Evolutionary conservation across 306 rosid genomes (phyloP).

Genomic region (Crataegus laevigata): DNA sequence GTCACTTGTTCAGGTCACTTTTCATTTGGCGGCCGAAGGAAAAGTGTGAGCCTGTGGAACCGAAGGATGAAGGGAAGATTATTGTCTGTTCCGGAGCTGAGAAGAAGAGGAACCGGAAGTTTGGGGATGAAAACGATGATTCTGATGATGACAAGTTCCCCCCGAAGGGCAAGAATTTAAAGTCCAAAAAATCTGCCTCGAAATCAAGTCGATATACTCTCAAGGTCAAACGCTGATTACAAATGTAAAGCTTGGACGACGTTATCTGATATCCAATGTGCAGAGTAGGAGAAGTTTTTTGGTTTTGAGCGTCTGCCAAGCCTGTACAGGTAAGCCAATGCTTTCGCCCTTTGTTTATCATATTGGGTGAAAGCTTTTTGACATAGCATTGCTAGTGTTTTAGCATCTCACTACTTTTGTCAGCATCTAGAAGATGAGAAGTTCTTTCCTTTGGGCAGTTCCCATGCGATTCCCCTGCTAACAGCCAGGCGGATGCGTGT

Average conservation of each 20-base stretch:
- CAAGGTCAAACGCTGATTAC: constrained; percentile 25
- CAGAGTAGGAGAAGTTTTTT: not conserved
- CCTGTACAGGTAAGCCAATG: not conserved
- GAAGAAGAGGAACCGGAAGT: constrained; percentile 51
- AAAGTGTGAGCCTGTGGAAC: constrained; percentile 42
- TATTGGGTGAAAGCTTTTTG: not conserved
- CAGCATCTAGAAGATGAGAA: not conserved
- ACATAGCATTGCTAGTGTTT: not conserved
- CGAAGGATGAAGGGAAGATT: constrained; percentile 46
- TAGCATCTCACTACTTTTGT: not conserved
- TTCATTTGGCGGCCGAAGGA: constrained; percentile 92
- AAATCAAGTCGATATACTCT: constrained; percentile 20
- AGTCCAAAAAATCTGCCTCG: constrained; percentile 26
- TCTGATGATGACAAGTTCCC: constrained; percentile 48
- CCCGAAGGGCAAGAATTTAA: constrained; percentile 39
- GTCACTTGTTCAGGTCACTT: constrained; percentile 45
- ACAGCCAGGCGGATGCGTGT: not conserved
- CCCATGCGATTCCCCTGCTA: not conserved
- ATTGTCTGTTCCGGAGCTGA: constrained; percentile 35
- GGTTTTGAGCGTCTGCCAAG: not conserved
- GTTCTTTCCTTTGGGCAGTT: not conserved
- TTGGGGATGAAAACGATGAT: constrained; percentile 36
- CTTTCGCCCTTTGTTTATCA: not conserved
- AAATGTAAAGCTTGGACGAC: too few species aligned
- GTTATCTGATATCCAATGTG: not conserved